phyloP scores from a whole-genome alignment of 2,329 filamentous ascomycete species.

The Curvularia lunata region DNA sequence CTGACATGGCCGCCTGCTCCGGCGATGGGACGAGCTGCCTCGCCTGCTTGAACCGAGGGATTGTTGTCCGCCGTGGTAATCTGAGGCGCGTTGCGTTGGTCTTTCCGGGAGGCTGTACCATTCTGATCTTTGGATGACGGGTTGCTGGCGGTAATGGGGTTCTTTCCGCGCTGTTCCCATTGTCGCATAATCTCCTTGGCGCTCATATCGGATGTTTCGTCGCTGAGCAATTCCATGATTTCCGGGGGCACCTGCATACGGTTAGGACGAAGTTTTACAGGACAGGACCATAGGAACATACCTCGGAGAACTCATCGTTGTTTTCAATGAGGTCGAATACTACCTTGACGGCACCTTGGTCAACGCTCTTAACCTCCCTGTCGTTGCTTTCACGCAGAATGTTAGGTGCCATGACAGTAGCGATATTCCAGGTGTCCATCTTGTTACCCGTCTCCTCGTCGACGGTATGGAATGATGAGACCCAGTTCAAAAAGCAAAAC shows the following conservation, averaged over 20 bases:
- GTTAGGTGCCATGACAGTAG: slow-evolving; percentile 96
- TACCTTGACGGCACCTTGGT: slow-evolving; percentile 91
- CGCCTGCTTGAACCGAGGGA: slow-evolving; percentile 80
- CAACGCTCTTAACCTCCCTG: slow-evolving; percentile 69
- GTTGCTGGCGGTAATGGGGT: slow-evolving; percentile 62
- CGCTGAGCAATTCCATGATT: slow-evolving; percentile 82
- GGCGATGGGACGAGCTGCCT: slow-evolving; percentile 78
- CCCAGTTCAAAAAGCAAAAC: slow-evolving; percentile 97
- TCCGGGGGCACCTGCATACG: slow-evolving; percentile 83
- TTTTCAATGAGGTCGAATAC: slow-evolving; percentile 89
- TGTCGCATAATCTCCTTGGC: slow-evolving; percentile 96
- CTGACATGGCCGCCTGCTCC: slow-evolving; percentile 35
- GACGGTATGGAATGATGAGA: slow-evolving; percentile 93
- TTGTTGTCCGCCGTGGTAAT: slow-evolving; percentile 85
- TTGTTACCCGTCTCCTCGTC: slow-evolving; percentile 97
- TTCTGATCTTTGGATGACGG: slow-evolving; percentile 43
- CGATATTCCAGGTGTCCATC: slow-evolving; percentile 98
- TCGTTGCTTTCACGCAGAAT: slow-evolving; percentile 75
- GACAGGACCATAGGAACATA: slow-evolving; percentile 59
- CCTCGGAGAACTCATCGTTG: slow-evolving; percentile 97
- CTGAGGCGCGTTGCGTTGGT: slow-evolving; percentile 58
- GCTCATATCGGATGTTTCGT: slow-evolving; percentile 85
- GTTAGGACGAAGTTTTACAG: slow-evolving; percentile 25
- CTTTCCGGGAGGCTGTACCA: slow-evolving; percentile 60
- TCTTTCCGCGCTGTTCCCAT: slow-evolving; percentile 81